Base-by-base conservation (phyloP, 371 early-diverging fungal genomes). In the Rhizopus sp. region DNA sequence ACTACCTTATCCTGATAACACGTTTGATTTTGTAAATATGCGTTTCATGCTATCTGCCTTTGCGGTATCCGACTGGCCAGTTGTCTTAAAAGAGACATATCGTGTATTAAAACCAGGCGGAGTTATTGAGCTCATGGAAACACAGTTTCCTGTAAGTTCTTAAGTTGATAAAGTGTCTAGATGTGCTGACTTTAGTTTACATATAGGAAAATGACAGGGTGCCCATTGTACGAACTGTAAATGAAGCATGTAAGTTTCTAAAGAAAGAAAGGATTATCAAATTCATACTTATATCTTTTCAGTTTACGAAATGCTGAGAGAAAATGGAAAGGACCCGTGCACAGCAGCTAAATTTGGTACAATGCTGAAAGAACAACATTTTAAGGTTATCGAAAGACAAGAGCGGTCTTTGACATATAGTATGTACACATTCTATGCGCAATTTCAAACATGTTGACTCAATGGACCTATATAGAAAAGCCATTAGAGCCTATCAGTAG, bases 61-160 rank as follows among this genome's bases (percentile, higher is more conserved):
- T 33, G 60, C 69, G 4, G 29, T 44, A 37, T 13, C 33, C 13
- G 80, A 77, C 55, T 81, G 78, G 78, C 54, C 69, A 33, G 15
- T 13, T 1, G 64, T 74, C 2, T 40, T 78, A 5, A 52, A 38
- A 23, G 78, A 81, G 50, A 64, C 74, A 33, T 57, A 55, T 55
- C 75, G 81, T 35, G 77, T 78, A 9, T 64, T 77, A 4, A 81
- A 81, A 68, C 71, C 69, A 1, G 77, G 75, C 45, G 81, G 81
- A 40, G 45, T 69, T 52, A 55, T 78, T 3, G 69, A 76, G 52
- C 55, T 76, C 47, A 59, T 72, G 47, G 81, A 81, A 52, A 65
- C 72, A 17, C 69, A 76, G 61, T 68, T 79, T 38, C 70, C 75
- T 7, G 74, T 71, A 63, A 54, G 49, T 44, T 42, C 16, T 50